Base-by-base conservation (phyloP, 768 basidiomycete species). In the Tulasnella sp. region DNA sequence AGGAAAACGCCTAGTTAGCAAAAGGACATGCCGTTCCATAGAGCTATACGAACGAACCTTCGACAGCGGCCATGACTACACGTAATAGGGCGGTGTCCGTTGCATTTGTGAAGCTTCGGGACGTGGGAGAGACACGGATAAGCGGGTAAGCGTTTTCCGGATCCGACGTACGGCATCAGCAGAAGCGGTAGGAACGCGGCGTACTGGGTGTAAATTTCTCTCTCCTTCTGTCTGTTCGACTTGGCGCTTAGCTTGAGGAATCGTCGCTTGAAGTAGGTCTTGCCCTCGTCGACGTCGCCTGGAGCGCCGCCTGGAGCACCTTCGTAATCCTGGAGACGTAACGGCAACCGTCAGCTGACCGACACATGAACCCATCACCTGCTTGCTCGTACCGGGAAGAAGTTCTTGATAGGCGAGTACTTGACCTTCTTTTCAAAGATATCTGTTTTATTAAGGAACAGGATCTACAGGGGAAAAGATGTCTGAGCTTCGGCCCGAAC, bases 371-470 rank as follows among this genome's bases (percentile, higher is more conserved):
- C 20, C 48, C 20, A 40, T 57, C 13, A 74, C 74, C 35, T 20
- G 70, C 75, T 11, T 4, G 32, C 0, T 32, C 89, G 44, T 82
- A 93, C 95, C 0, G 94, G 93, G 86, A 98, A 98, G 85, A 93
- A 93, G 81, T 89, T 92, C 85, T 90, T 91, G 84, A 98, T 95
- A 83, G 93, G 89, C 29, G 94, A 96, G 78, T 89, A 87, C 77
- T 84, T 84, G 57, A 98, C 90, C 85, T 97, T 97, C 83, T 89
- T 88, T 84, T 90, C 89, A 82, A 96, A 95, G n/a, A 97, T 87
- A 83, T 98, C 96, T 81, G 95, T 92, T 86, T 98, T 98, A 86
- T 97, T 98, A 78, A 97, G 87, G 88, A 97, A 97, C 46, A 98
- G 88, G 80, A 98, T 97, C 94, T 94, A 81, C 13, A 61, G 15